Conservation (phyloP, 345 rosid species). For the Diplotaxis tenuifolia region DNA sequence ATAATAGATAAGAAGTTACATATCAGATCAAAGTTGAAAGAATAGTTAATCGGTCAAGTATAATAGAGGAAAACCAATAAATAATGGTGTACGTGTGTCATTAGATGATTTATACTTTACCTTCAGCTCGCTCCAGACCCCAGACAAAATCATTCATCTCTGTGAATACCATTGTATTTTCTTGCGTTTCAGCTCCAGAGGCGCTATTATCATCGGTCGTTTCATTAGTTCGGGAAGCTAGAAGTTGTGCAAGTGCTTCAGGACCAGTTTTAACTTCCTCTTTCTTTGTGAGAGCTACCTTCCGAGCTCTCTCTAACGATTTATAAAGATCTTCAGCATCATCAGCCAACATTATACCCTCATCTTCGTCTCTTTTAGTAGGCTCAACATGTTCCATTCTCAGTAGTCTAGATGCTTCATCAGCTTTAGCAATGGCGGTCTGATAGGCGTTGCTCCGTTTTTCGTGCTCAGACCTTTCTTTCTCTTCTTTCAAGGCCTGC, state of each 20-base stretch:
- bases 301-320: slow-evolving; percentile 79
- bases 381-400: slow-evolving; percentile 57
- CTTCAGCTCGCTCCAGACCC: slow-evolving; percentile 83
- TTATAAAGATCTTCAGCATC: slow-evolving; percentile 84
- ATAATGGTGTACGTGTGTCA: slow-evolving; percentile 1
- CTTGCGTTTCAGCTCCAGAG: slow-evolving; percentile 56
- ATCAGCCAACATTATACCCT: slow-evolving; percentile 55
- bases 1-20: slow-evolving; percentile 10
- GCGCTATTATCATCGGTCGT: slow-evolving; percentile 47
- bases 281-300: slow-evolving; percentile 74
- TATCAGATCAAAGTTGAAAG: slow-evolving; percentile 4
- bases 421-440: slow-evolving; percentile 79
- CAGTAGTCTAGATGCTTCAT: slow-evolving; percentile 79
- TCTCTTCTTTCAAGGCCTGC: slow-evolving; percentile 75
- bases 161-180: slow-evolving; percentile 79
- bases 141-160: slow-evolving; percentile 95
- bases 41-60: neutral
- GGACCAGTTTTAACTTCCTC: slow-evolving; percentile 62
- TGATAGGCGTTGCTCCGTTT: slow-evolving; percentile 67
- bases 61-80: neutral
- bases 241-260: slow-evolving; percentile 69
- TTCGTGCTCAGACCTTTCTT: slow-evolving; percentile 33
- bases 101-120: slow-evolving; percentile 37
- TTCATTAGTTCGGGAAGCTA: slow-evolving; percentile 45
- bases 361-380: slow-evolving; percentile 56